Conservation (phyloP, 805 yeast species). For the Kazachstania taianensis region DNA sequence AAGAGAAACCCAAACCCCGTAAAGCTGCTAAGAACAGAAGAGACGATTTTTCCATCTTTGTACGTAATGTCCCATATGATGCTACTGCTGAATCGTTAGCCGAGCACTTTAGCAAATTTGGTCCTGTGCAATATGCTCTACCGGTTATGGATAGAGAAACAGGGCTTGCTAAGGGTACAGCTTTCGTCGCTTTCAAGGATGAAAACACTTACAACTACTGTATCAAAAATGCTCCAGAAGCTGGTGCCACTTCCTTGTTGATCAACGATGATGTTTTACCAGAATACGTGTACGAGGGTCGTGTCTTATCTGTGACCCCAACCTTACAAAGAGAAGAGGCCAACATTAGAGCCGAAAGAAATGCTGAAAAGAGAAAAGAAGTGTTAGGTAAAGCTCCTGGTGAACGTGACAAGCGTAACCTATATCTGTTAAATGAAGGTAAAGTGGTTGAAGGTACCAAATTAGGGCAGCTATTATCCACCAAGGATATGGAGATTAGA, state of each 20-base stretch:
- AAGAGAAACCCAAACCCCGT: slow-evolving; percentile 28
- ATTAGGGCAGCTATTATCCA: slow-evolving; percentile 57
- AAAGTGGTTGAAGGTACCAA: slow-evolving; percentile 74
- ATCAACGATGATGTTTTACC: slow-evolving; percentile 90
- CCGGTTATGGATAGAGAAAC: slow-evolving; percentile 84
- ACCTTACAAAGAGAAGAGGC: slow-evolving; percentile 88
- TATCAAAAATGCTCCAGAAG: slow-evolving; percentile 67
- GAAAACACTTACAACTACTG: slow-evolving; percentile 59
- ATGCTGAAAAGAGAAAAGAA: slow-evolving; percentile 63
- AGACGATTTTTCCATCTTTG: slow-evolving; percentile 67
- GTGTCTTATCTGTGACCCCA: slow-evolving; percentile 72
- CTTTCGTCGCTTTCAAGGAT: slow-evolving; percentile 76
- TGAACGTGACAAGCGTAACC: slow-evolving; percentile 73
- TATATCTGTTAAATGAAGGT: slow-evolving; percentile 88
- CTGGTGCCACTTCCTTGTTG: slow-evolving; percentile 52
- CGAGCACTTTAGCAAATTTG: slow-evolving; percentile 74
- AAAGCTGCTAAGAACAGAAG: slow-evolving; percentile 39
- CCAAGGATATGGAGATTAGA: slow-evolving; percentile 73
- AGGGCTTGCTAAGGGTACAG: slow-evolving; percentile 87
- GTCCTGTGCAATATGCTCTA: slow-evolving; percentile 82
- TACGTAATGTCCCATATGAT: slow-evolving; percentile 90
- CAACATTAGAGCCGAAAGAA: slow-evolving; percentile 56
- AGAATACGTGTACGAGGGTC: slow-evolving; percentile 82
- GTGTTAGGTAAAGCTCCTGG: slow-evolving; percentile 70
- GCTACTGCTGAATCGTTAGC: slow-evolving; percentile 71